These are phyloP conservation scores for Eucalyptus fibrosa DNA, from an alignment of 345 rosid genomes.

Conservation along the genomic window DNA sequence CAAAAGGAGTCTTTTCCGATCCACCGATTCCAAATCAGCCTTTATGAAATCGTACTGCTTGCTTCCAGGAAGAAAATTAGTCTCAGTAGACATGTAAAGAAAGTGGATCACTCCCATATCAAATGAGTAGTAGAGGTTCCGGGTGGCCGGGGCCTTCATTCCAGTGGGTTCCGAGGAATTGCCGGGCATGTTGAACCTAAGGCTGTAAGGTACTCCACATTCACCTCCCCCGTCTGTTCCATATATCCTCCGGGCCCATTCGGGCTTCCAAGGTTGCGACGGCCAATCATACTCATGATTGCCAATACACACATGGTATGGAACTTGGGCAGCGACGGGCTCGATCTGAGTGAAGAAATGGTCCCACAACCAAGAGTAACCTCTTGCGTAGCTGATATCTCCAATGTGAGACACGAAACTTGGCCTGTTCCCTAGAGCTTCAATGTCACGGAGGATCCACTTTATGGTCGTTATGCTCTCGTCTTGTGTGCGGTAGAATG, in stretches of 20 bases:
- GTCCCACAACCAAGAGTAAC: slow-evolving; percentile 91
- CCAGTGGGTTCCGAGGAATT: slow-evolving; percentile 70
- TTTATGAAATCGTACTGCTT: slow-evolving; percentile 56
- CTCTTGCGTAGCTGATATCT: slow-evolving; percentile 88
- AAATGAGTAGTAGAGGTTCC: slow-evolving; percentile 80
- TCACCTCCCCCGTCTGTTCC: slow-evolving; percentile 91
- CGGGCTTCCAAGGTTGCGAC: slow-evolving; percentile 83
- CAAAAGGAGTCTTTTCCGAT: slow-evolving; percentile 72
- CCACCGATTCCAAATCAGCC: slow-evolving; percentile 67
- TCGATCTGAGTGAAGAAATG: slow-evolving; percentile 65
- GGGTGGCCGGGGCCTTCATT: slow-evolving; percentile 47
- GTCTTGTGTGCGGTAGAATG: slow-evolving; percentile 62
- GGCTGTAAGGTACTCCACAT: slow-evolving; percentile 89
- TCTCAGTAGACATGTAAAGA: slow-evolving; percentile 79
- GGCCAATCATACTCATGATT: slow-evolving; percentile 97
- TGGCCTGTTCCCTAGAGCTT: slow-evolving; percentile 57
- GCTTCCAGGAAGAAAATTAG: slow-evolving; percentile 73
- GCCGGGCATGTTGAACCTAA: slow-evolving; percentile 90
- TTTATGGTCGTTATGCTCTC: slow-evolving; percentile 75
- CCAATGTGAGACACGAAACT: slow-evolving; percentile 76
- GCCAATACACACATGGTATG: slow-evolving; percentile 92
- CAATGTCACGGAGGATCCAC: slow-evolving; percentile 75
- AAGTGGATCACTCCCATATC: slow-evolving; percentile 66
- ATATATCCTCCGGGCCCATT: slow-evolving; percentile 45
- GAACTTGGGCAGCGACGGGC: slow-evolving; percentile 69